Percentiles rank a stretch among this genome's conserved stretches.
Evolutionary conservation across 2,329 filamentous ascomycete species (phyloP).

Genomic region (Claviceps digitariae): DNA sequence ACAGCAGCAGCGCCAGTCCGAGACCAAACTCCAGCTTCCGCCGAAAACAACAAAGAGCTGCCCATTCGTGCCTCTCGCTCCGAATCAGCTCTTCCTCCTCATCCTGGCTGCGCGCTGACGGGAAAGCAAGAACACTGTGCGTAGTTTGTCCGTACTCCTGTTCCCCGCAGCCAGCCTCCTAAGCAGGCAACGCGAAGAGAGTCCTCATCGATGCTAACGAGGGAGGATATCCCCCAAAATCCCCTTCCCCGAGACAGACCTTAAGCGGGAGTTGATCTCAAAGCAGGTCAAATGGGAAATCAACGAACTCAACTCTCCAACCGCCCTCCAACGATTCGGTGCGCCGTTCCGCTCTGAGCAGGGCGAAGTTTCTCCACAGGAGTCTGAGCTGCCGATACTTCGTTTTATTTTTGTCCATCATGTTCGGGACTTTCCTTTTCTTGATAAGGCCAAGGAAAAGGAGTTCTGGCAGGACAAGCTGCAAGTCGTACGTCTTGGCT

Average conservation of each 20-base stretch:
- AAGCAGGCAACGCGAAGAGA: not conserved
- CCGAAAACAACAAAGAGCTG: conserved; percentile 11
- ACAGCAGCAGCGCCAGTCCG: not conserved
- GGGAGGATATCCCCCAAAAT: too few species aligned
- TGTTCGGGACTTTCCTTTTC: conserved; percentile 93
- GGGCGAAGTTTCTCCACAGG: conserved; percentile 82
- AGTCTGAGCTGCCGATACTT: conserved; percentile 86
- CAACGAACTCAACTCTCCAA: conserved; percentile 83
- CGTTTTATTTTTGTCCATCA: conserved; percentile 97
- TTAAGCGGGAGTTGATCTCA: conserved; percentile 88
- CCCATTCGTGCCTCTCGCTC: conserved; percentile 18
- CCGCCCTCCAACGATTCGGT: conserved; percentile 85
- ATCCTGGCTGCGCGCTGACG: conserved; percentile 47
- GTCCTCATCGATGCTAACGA: conserved; percentile 9
- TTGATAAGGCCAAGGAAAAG: conserved; percentile 93
- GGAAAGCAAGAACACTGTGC: conserved; percentile 97
- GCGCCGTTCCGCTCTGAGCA: conserved; percentile 88
- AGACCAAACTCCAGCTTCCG: conserved; percentile 3
- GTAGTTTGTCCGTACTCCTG: conserved; percentile 16
- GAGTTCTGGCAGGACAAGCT: conserved; percentile 99
- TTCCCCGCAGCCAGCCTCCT: not conserved
- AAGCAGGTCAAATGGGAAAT: conserved; percentile 87
- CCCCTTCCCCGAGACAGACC: conserved; percentile 39
- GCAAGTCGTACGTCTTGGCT: conserved; percentile 56
- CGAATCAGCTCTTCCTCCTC: conserved; percentile 22